Evolutionary conservation across 2,329 filamentous ascomycete genomes (phyloP), one percentile per base, ranked within the genome.

Genomic region (Trichoderma hamatum): DNA sequence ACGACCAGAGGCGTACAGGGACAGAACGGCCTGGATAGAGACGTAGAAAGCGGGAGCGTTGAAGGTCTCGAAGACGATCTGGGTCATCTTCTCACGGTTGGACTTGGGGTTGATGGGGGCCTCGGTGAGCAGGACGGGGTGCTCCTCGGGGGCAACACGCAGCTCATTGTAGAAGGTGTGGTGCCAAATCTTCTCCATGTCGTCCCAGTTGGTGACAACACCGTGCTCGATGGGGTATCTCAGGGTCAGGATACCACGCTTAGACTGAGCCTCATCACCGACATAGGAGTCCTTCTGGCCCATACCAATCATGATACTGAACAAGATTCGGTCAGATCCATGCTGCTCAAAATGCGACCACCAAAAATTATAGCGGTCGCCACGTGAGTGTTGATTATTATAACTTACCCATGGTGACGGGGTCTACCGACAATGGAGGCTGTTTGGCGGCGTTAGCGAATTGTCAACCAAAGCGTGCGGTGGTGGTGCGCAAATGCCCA

Each of bases 151-250:
- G 79, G 96, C 96, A 75, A 99, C 96, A 95, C 96, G 95, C 82
- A 99, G 90, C 89, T 99, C 96, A 88, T 99, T 99, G 93, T 98
- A 99, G 90, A 99, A 99, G 82, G 96, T 98, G 93, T 99, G 96
- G 86, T 99, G 96, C 96, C 96, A 99, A 80, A 99, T 98, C 92
- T 98, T 98, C 89, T 98, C 96, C 96, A 98, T 98, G 85, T 98
- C 96, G 84, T 99, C 96, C 96, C 96, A 99, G 93, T 98, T 98
- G 87, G 96, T 99, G 82, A 99, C 96, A 80, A 99, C 96, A 96
- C 96, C 96, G 91, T 99, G 96, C 90, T 99, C 96, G 83, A 99
- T 99, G 82, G 96, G 96, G 87, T 99, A 99, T 88, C 96, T 92
- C 83, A 99, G 90, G 74, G 95, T 98, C 79, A 99, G 90, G 87